Evolutionary conservation across 176 grass and related monocot species (phyloP).

Genomic region (Dendrocalamus sinicus): DNA sequence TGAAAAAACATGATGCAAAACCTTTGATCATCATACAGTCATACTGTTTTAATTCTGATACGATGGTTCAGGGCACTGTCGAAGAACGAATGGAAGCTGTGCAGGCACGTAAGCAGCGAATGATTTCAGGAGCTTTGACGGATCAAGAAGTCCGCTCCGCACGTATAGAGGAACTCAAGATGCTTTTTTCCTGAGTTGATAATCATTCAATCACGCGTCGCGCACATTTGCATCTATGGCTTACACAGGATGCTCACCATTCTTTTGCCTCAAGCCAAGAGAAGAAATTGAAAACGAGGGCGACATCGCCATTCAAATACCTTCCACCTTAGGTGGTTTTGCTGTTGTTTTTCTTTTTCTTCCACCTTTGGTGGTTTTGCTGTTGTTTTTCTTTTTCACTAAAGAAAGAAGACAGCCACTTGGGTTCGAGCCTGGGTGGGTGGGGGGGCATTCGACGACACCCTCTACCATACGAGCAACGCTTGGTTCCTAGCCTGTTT

Average conservation of each 20-base stretch:
- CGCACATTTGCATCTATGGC: neutral
- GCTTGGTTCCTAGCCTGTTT: no score
- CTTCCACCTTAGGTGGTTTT: neutral
- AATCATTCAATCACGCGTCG: neutral
- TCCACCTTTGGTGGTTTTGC: neutral
- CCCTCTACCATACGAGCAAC: no score
- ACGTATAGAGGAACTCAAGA: conserved; percentile 87
- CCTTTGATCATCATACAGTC: neutral
- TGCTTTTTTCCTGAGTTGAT: conserved; percentile 66
- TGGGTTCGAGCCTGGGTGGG: no score
- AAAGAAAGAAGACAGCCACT: no score
- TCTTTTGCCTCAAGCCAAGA: conserved; percentile 5
- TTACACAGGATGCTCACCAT: neutral
- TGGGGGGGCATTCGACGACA: no score
- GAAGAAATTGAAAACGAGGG: neutral
- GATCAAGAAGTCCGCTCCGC: conserved; percentile 81
- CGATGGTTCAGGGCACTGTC: conserved; percentile 62
- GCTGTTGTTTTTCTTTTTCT: conserved; percentile 2
- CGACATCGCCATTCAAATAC: neutral
- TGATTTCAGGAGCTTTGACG: conserved; percentile 90
- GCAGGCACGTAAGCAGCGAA: conserved; percentile 82
- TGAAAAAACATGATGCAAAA: neutral
- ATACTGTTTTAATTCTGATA: conserved; percentile 16
- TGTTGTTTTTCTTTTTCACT: neutral
- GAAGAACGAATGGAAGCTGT: conserved; percentile 93